These are phyloP conservation scores for Irpex sp. DNA, from an alignment of 1,284 basidiomycete genomes.

Conservation along the genomic window DNA sequence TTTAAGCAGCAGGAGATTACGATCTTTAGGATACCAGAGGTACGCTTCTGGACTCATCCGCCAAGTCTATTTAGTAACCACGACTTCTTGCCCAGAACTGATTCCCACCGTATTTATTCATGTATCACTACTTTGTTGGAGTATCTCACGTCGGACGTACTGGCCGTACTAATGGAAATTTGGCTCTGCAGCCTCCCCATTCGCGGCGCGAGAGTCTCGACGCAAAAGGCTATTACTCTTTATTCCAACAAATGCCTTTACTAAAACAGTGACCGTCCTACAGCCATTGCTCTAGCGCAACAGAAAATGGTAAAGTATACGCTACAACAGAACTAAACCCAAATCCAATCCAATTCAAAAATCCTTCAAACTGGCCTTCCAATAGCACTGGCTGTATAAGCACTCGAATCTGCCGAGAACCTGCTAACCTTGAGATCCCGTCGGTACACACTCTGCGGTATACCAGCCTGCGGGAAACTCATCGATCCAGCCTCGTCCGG, in stretches of 20 bases:
- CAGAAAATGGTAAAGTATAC: neutral
- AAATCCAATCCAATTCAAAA: neutral
- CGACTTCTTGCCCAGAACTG: neutral
- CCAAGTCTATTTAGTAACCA: neutral
- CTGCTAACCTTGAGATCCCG: neutral
- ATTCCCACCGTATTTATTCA: neutral
- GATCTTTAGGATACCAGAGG: constrained; percentile 74
- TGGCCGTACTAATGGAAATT: neutral
- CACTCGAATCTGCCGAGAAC: neutral
- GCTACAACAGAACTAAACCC: neutral
- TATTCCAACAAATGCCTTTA: neutral
- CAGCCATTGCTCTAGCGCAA: neutral
- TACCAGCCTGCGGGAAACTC: neutral
- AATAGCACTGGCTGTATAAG: neutral
- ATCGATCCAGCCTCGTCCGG: neutral
- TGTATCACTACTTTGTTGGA: neutral
- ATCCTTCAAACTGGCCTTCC: neutral
- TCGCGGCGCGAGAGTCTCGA: neutral
- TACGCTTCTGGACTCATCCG: constrained; percentile 25
- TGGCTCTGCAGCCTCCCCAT: neutral
- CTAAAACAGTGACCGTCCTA: neutral
- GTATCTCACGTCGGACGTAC: neutral
- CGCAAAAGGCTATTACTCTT: neutral
- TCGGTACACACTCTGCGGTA: neutral
- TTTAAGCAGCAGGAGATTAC: constrained; percentile 91